Conservation (phyloP, 345 rosid genomes). For the Firmiana major region DNA sequence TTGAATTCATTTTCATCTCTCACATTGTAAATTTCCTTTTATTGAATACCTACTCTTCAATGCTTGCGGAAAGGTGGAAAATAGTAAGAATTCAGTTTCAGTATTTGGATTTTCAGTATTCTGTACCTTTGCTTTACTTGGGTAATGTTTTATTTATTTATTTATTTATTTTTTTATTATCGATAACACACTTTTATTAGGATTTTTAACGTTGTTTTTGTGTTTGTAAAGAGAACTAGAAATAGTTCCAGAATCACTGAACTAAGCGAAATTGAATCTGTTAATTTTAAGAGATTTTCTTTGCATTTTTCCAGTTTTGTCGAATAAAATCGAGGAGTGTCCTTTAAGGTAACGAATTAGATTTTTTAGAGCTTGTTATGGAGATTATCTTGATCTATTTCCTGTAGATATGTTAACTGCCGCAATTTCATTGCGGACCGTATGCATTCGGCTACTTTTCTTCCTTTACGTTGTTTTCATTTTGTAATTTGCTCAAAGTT, state of each 20-base stretch:
- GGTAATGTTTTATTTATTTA: background rate
- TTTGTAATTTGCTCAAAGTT: background rate
- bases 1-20: conserved; percentile 16
- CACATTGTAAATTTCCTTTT: conserved; percentile 27
- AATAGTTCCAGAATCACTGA: background rate
- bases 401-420: background rate
- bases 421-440: background rate
- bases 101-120: conserved; percentile 3
- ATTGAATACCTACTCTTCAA: background rate
- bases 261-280: background rate
- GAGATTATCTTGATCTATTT: background rate
- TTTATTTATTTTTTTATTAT: background rate
- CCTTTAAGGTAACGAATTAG: background rate
- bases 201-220: background rate
- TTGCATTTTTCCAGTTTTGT: background rate
- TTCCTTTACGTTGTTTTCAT: background rate
- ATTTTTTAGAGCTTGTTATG: background rate
- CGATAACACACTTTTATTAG: background rate
- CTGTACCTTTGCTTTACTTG: background rate
- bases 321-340: background rate
- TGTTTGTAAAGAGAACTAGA: background rate
- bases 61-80: conserved; percentile 21
- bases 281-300: background rate
- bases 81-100: background rate
- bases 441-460: background rate